Conservation (phyloP, 2,329 filamentous ascomycete genomes). For the Aspergillus chevalieri region DNA sequence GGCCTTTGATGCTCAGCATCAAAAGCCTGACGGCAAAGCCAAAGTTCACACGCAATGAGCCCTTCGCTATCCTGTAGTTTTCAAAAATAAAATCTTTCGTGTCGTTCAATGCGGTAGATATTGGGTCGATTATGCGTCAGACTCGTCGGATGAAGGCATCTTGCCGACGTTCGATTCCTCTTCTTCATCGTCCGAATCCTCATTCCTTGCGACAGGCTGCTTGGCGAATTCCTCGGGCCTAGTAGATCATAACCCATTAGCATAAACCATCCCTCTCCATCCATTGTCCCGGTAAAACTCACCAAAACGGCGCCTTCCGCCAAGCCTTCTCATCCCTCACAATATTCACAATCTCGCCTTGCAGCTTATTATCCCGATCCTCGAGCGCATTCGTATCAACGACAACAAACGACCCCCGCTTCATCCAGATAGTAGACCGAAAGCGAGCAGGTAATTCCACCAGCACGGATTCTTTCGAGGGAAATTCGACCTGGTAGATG, state of each 20-base stretch:
- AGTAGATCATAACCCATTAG: slow-evolving; percentile 11
- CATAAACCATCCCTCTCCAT: neutral
- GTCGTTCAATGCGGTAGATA: slow-evolving; percentile 20
- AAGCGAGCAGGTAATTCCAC: slow-evolving; percentile 81
- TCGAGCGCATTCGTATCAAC: slow-evolving; percentile 64
- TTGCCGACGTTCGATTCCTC: slow-evolving; percentile 76
- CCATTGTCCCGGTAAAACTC: slow-evolving; percentile 11
- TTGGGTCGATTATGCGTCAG: slow-evolving; percentile 64
- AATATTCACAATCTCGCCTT: slow-evolving; percentile 86
- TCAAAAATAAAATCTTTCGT: neutral
- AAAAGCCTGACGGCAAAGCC: slow-evolving; percentile 7
- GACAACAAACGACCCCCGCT: slow-evolving; percentile 78
- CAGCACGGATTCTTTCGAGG: slow-evolving; percentile 59
- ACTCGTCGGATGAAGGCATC: slow-evolving; percentile 76
- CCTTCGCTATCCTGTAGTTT: neutral
- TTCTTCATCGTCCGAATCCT: slow-evolving; percentile 69
- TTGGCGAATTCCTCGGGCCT: slow-evolving; percentile 79
- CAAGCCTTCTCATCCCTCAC: slow-evolving; percentile 86
- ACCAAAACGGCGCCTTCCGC: slow-evolving; percentile 89
- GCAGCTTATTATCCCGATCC: slow-evolving; percentile 67
- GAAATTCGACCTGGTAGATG: slow-evolving; percentile 71
- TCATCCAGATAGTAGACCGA: slow-evolving; percentile 89
- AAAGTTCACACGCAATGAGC: slow-evolving; percentile 20
- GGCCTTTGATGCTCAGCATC: slow-evolving; percentile 14
- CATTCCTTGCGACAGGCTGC: slow-evolving; percentile 59